These are phyloP conservation scores for Colletotrichum kahawae DNA, from an alignment of 2,329 filamentous ascomycete species.

Conservation along the genomic window DNA sequence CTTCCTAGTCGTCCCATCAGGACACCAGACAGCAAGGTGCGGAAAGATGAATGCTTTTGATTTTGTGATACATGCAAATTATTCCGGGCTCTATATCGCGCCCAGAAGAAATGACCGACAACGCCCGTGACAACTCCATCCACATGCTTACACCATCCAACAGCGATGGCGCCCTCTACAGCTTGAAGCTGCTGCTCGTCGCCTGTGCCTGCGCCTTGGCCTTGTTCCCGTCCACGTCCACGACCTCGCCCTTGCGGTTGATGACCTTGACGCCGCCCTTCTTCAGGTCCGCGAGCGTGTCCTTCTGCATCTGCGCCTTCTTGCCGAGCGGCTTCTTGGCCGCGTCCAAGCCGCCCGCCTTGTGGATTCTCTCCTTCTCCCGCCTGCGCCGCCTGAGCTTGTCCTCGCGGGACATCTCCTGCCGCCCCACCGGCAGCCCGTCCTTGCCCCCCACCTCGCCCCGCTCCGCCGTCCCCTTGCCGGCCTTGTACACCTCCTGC, in stretches of 20 bases:
- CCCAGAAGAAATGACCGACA: neutral
- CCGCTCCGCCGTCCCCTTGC: conserved; percentile 65
- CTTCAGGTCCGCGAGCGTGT: conserved; percentile 71
- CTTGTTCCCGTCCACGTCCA: conserved; percentile 83
- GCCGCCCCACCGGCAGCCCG: conserved; percentile 77
- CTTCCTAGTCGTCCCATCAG: neutral
- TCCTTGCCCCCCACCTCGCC: conserved; percentile 80
- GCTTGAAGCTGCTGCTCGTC: conserved; percentile 65
- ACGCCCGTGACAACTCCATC: conserved; percentile 10
- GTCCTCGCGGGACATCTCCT: conserved; percentile 89
- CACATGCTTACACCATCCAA: neutral
- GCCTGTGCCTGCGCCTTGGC: conserved; percentile 57
- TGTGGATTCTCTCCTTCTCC: conserved; percentile 84
- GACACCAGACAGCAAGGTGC: neutral
- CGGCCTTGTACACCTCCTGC: conserved; percentile 91
- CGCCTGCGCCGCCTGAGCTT: conserved; percentile 77
- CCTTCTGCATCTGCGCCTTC: conserved; percentile 54
- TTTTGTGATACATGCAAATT: neutral
- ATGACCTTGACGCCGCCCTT: conserved; percentile 92
- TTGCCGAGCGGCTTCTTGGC: conserved; percentile 57
- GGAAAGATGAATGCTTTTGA: neutral
- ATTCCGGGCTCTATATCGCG: neutral
- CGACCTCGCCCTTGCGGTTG: conserved; percentile 85
- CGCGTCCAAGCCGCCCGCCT: conserved; percentile 57
- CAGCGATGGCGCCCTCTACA: conserved; percentile 44